Evolutionary conservation across 768 basidiomycete genomes (phyloP).

Genomic region (Auriscalpium microsporum): DNA sequence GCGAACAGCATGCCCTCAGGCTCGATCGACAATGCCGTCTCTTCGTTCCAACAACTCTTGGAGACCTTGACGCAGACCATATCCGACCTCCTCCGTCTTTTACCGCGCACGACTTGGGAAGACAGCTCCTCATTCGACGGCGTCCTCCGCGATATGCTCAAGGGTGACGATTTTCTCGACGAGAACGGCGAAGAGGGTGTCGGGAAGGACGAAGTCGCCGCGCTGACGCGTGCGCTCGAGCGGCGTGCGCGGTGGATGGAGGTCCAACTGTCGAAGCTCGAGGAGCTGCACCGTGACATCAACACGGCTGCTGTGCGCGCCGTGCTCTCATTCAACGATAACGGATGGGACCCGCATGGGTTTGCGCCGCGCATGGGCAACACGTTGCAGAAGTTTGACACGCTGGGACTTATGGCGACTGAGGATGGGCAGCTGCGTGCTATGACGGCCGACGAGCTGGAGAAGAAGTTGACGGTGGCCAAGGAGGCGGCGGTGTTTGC

Average conservation of each 20-base stretch:
- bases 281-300: constrained; percentile 84
- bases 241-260: constrained; percentile 93
- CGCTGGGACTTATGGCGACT: constrained; percentile 44
- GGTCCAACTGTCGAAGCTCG: constrained; percentile 79
- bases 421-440: constrained; percentile 31
- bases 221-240: constrained; percentile 74
- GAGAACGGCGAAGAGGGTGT: constrained; percentile 56
- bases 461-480: constrained; percentile 62
- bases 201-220: constrained; percentile 73
- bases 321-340: constrained; percentile 76
- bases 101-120: constrained; percentile 85
- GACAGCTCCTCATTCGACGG: constrained; percentile 86
- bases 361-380: constrained; percentile 66
- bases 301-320: constrained; percentile 82
- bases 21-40: constrained; percentile 85
- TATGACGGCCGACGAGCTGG: constrained; percentile 67
- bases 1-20: constrained; percentile 77
- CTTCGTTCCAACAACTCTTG: constrained; percentile 81
- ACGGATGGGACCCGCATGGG: constrained; percentile 67
- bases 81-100: constrained; percentile 73
- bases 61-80: constrained; percentile 88
- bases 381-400: constrained; percentile 60
- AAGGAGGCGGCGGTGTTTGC: constrained; percentile 65
- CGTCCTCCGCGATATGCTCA: constrained; percentile 80
- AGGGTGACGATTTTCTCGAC: constrained; percentile 80